These are phyloP conservation scores for Polyporus tsugae DNA, from an alignment of 1,284 basidiomycete genomes.

Conservation along the genomic window DNA sequence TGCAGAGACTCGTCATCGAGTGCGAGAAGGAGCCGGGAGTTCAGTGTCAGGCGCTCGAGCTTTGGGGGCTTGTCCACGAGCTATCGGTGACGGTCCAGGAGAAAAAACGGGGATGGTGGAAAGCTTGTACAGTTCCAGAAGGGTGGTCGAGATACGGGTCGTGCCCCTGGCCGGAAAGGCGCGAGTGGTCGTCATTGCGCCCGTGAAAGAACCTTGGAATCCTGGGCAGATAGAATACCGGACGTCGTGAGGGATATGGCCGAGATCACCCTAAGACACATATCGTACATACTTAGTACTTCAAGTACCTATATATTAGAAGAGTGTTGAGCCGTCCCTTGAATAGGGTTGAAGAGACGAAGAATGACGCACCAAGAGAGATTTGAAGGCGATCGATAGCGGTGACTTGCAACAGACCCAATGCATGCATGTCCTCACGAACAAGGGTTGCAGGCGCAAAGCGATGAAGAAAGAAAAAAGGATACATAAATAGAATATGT, in stretches of 20 bases:
- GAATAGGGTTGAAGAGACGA: no score
- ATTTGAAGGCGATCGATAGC: no score
- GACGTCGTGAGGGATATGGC: no score
- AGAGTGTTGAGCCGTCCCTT: background rate
- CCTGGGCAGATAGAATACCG: no score
- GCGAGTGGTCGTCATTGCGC: no score
- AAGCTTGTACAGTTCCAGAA: background rate
- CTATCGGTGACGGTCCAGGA: background rate
- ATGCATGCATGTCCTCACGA: background rate
- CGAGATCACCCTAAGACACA: no score
- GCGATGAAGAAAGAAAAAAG: background rate
- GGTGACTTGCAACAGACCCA: no score
- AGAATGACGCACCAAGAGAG: no score
- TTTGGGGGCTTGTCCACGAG: background rate
- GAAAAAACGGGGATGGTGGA: background rate
- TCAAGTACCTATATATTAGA: background rate
- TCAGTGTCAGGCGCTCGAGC: background rate
- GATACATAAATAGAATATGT: constrained; percentile 30
- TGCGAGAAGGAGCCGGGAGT: background rate
- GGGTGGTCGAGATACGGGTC: background rate
- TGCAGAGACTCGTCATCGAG: background rate
- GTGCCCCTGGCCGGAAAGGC: background rate
- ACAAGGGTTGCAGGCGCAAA: background rate
- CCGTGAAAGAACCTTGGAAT: no score
- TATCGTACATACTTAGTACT: no score